Percentiles rank a stretch among this genome's conserved stretches.
Conservation (phyloP, 345 rosid species). For the Gossypium bickii region DNA sequence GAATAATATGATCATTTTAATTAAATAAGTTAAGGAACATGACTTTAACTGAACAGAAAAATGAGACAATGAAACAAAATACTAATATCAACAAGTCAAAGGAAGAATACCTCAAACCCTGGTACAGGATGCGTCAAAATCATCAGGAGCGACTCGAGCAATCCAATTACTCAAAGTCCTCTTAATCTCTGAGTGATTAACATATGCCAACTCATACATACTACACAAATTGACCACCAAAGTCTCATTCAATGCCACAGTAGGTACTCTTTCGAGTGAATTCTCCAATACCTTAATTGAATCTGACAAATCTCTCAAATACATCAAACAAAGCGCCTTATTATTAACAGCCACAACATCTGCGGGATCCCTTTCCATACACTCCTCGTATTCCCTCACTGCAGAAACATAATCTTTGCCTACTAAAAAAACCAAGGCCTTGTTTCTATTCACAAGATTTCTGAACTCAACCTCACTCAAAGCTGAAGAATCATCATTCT, state of each 20-base stretch:
- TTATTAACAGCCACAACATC: slow-evolving; percentile 78
- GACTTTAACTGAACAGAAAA: background rate
- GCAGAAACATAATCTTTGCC: slow-evolving; percentile 88
- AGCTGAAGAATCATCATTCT: slow-evolving; percentile 16
- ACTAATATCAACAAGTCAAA: background rate
- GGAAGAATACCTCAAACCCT: slow-evolving; percentile 50
- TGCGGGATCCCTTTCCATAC: slow-evolving; percentile 77
- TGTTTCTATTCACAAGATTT: slow-evolving; percentile 77
- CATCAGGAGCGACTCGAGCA: slow-evolving; percentile 83
- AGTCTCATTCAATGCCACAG: slow-evolving; percentile 77
- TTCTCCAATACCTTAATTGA: slow-evolving; percentile 86
- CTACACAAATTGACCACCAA: slow-evolving; percentile 86
- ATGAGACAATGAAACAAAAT: background rate
- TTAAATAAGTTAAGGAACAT: background rate
- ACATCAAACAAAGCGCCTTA: slow-evolving; percentile 90
- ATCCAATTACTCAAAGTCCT: slow-evolving; percentile 83
- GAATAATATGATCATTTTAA: background rate
- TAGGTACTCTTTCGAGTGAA: slow-evolving; percentile 81
- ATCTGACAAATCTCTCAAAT: slow-evolving; percentile 75
- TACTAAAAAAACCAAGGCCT: slow-evolving; percentile 73
- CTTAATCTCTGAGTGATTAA: slow-evolving; percentile 78
- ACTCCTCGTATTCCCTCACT: slow-evolving; percentile 77
- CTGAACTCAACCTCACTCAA: slow-evolving; percentile 47
- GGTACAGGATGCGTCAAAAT: slow-evolving; percentile 84
- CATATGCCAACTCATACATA: slow-evolving; percentile 96